Evolutionary conservation across 768 basidiomycete species (phyloP).

Genomic region (Austroboletus eburneus): DNA sequence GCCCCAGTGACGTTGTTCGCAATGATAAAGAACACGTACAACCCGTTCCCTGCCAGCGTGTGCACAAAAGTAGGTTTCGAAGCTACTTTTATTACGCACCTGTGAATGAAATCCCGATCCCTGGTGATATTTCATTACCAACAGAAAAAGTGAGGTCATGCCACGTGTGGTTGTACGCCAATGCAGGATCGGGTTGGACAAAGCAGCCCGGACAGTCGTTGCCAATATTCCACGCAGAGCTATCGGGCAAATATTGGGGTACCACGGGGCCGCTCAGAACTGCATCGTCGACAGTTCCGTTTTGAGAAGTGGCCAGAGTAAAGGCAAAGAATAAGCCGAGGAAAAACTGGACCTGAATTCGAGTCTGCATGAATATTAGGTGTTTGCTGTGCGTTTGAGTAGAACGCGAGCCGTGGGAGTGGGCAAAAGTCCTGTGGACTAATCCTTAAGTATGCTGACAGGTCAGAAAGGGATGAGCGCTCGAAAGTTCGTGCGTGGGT

Average conservation of each 20-base stretch:
- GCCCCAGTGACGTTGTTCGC: constrained; percentile 1
- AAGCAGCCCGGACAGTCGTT: constrained; percentile 1
- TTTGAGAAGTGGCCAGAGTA: constrained; percentile 6
- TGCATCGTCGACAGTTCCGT: constrained; percentile 16
- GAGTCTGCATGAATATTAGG: no score
- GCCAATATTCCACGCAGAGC: constrained; percentile 4
- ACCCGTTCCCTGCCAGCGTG: constrained; percentile 6
- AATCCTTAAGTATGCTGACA: no score
- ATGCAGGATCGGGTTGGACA: background rate
- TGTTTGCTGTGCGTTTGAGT: no score
- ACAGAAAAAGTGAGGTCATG: constrained; percentile 8
- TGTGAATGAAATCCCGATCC: constrained; percentile 8
- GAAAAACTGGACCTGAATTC: no score
- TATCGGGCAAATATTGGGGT: constrained; percentile 7
- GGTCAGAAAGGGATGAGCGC: no score
- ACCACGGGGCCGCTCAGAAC: constrained; percentile 2
- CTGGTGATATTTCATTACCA: background rate
- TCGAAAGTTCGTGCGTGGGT: no score
- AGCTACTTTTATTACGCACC: constrained; percentile 1
- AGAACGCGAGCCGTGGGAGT: no score
- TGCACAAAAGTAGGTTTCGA: background rate
- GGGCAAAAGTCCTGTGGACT: no score
- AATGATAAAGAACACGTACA: constrained; percentile 19
- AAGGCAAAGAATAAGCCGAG: background rate
- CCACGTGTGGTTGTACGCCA: constrained; percentile 15